Base-by-base conservation (phyloP, 1,284 basidiomycete genomes). In the Tilletia horrida region DNA sequence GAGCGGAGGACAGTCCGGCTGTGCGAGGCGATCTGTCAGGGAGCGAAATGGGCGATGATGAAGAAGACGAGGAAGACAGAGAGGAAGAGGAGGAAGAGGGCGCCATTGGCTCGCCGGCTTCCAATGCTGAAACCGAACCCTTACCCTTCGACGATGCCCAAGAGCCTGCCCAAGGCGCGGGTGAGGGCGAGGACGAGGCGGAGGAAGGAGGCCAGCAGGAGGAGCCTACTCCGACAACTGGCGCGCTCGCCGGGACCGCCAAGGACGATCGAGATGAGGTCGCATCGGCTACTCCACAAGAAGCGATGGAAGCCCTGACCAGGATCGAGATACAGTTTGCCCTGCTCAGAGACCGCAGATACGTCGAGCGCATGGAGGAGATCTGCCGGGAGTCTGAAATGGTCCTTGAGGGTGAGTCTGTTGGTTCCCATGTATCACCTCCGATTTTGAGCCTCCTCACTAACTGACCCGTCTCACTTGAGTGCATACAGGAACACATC, bases 401-500 rank as follows among this genome's bases (percentile, higher is more conserved):
- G 82, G 83, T 87, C 50, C 71, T 85, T 42, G 82, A 84, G 65
- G 85, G 85, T 85, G 64, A 64, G 84, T 66, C 8, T 25, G 13
- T 11, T 40, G 4, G 6, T 40, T 40, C 35, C 4, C 14, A 45
- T 21, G 18, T 48, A n/a, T 48, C 47, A 16, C 4, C 25, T 59
- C 2, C 35, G 21, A 16, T 43, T 61, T 57, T n/a, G n/a, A n/a
- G n/a, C 14, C 9, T 47, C 43, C 11, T 66, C 64, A 18, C 29
- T 66, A 18, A 31, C 44, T 65, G 55, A 61, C 25, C 3, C 52
- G 16, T 61, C 61, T 18, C 4, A n/a, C n/a, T n/a, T n/a, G n/a
- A n/a, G n/a, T n/a, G n/a, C 14, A 25, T 27, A 7, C 75, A 90
- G 91, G 88, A 42, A 86, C 87, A 0, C 92, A 94, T 76, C 92